Evolutionary conservation across 2,329 filamentous ascomycete species (phyloP).

Genomic region (Aureobasidium sp.): DNA sequence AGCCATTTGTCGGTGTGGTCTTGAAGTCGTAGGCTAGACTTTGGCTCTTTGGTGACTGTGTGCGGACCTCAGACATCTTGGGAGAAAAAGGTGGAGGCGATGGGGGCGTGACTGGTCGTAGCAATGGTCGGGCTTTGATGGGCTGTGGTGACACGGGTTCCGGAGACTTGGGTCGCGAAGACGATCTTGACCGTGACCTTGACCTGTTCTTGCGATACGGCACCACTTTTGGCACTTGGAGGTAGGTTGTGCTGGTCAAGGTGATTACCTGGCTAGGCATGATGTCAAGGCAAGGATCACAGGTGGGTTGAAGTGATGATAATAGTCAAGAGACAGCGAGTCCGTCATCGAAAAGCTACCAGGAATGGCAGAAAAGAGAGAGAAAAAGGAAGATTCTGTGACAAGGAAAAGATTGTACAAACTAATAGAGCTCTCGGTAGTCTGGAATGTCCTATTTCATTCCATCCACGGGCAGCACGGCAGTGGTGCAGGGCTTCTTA

Average conservation of each 20-base stretch:
- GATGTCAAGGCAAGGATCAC: not conserved
- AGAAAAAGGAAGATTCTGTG: not conserved
- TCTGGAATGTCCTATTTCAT: conserved; percentile 13
- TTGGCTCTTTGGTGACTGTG: not conserved
- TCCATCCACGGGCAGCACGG: conserved; percentile 9
- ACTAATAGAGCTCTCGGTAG: not conserved
- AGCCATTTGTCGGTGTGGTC: not conserved
- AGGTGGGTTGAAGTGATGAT: not conserved
- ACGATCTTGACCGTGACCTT: conserved; percentile 23
- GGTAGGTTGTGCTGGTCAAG: conserved; percentile 24
- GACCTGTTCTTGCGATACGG: conserved; percentile 29
- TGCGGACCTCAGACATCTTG: not conserved
- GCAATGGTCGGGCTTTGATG: conserved; percentile 6
- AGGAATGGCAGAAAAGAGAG: not conserved
- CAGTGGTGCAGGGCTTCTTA: not conserved
- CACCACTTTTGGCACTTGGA: conserved; percentile 32
- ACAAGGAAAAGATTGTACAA: conserved; percentile 1
- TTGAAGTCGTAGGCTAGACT: not conserved
- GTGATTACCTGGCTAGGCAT: conserved; percentile 13
- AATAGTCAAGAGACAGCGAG: not conserved
- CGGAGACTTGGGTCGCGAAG: conserved; percentile 9
- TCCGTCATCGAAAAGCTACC: not conserved
- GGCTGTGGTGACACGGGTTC: conserved; percentile 17
- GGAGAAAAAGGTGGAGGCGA: conserved; percentile 6
- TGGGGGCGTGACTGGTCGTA: conserved; percentile 10